phyloP scores from a whole-genome alignment of 169 alveolate genomes.

The Plasmodium yoelii region DNA sequence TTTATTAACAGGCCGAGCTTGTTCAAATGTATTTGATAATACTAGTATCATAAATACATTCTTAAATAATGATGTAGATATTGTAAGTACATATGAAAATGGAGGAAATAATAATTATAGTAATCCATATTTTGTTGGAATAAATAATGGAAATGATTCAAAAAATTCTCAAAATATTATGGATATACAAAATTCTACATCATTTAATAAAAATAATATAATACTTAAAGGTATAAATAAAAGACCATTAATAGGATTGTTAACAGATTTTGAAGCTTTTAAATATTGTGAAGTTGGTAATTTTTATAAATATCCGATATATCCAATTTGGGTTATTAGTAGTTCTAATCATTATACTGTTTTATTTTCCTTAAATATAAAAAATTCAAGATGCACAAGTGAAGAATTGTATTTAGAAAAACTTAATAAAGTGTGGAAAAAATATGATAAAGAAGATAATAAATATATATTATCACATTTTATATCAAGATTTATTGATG shows the following conservation, averaged over 20 bases:
- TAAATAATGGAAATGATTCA: conserved; percentile 5
- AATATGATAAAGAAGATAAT: conserved; percentile 81
- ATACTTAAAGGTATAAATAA: conserved; percentile 84
- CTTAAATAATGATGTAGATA: conserved; percentile 24
- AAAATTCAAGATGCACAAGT: conserved; percentile 68
- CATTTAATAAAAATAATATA: conserved; percentile 54
- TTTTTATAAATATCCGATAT: conserved; percentile 84
- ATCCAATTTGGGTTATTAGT: conserved; percentile 87
- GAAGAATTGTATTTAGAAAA: conserved; percentile 48
- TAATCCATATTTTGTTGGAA: conserved; percentile 4
- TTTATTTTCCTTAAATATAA: conserved; percentile 76
- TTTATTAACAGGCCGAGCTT: conserved; percentile 85
- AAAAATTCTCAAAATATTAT: background rate
- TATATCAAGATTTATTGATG: conserved; percentile 76
- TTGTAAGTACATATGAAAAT: conserved; percentile 22
- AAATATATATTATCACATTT: conserved; percentile 78
- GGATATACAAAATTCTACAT: background rate
- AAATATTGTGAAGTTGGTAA: conserved; percentile 88
- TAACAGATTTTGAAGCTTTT: conserved; percentile 88
- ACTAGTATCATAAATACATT: conserved; percentile 77
- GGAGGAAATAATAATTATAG: background rate
- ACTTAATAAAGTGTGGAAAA: conserved; percentile 76
- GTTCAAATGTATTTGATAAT: conserved; percentile 88
- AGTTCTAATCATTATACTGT: conserved; percentile 86
- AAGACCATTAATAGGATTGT: conserved; percentile 82